Evolutionary conservation across 495 filamentous ascomycete genomes (phyloP).

Genomic region (Terfezia claveryi): DNA sequence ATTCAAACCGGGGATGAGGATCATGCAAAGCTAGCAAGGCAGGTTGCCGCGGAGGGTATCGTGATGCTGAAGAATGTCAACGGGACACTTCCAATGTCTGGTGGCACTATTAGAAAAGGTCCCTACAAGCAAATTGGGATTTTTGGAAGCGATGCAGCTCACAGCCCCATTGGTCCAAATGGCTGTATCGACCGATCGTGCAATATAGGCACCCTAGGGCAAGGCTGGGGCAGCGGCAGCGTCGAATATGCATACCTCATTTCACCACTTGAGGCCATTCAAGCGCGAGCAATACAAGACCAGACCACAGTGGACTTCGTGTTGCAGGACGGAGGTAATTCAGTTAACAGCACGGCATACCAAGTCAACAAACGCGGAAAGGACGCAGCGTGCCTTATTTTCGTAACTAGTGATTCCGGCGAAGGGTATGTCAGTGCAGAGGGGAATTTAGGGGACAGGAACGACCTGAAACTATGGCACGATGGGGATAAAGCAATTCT

Average conservation of each 20-base stretch:
- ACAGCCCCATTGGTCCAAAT: slow-evolving; percentile 45
- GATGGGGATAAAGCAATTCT: slow-evolving; percentile 52
- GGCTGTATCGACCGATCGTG: slow-evolving; percentile 52
- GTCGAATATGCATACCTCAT: slow-evolving; percentile 73
- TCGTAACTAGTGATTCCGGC: slow-evolving; percentile 37
- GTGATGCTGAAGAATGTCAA: slow-evolving; percentile 37
- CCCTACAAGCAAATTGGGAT: slow-evolving; percentile 35
- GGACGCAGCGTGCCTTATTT: slow-evolving; percentile 45
- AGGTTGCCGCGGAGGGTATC: slow-evolving; percentile 64
- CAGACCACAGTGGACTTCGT: background rate
- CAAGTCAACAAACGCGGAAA: slow-evolving; percentile 8
- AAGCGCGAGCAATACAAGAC: background rate
- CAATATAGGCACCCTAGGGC: slow-evolving; percentile 64
- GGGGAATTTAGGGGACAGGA: slow-evolving; percentile 58
- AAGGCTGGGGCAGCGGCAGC: slow-evolving; percentile 78
- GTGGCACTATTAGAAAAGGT: slow-evolving; percentile 1
- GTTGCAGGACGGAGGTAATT: background rate
- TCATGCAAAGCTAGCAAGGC: slow-evolving; percentile 46
- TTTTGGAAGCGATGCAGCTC: slow-evolving; percentile 66
- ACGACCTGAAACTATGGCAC: slow-evolving; percentile 56
- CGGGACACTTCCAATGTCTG: slow-evolving; percentile 10
- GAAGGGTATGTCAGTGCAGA: slow-evolving; percentile 42
- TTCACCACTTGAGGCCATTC: slow-evolving; percentile 27
- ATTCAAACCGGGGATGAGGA: slow-evolving; percentile 19
- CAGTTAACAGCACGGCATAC: background rate